Percentiles rank a stretch among this genome's conserved stretches.
Conservation (phyloP, 1,284 basidiomycete species). For the Cerioporus squamosus region DNA sequence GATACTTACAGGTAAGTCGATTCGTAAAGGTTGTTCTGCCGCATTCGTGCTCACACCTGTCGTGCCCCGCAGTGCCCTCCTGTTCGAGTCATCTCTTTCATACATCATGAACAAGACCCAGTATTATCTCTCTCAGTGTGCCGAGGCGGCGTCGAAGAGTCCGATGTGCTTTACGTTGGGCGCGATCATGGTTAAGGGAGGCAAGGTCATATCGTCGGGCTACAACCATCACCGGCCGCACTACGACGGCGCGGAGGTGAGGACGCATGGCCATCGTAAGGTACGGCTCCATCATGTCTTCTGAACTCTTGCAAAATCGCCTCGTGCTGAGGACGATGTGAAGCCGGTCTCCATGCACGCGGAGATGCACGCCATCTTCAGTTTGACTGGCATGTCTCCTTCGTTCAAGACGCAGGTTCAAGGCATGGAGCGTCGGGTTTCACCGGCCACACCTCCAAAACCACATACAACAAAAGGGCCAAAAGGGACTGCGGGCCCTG, state of each 20-base stretch:
- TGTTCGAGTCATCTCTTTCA: slow-evolving; percentile 6
- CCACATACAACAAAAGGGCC: slow-evolving; percentile 34
- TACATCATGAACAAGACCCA: slow-evolving; percentile 51
- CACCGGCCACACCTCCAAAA: slow-evolving; percentile 33
- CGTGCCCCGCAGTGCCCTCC: not conserved
- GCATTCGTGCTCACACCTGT: not conserved
- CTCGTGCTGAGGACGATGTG: not conserved
- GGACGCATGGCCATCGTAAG: slow-evolving; percentile 47
- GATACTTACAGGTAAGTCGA: too few species aligned
- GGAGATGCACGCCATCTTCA: slow-evolving; percentile 65
- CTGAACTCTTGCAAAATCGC: too few species aligned
- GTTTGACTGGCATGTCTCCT: slow-evolving; percentile 53
- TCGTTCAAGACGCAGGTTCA: slow-evolving; percentile 60
- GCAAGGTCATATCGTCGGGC: slow-evolving; percentile 56
- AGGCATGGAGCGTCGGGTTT: slow-evolving; percentile 40
- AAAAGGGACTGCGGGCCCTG: slow-evolving; percentile 30
- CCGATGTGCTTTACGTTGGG: slow-evolving; percentile 61
- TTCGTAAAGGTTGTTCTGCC: not conserved
- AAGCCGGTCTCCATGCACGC: slow-evolving; percentile 63
- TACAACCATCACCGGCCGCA: slow-evolving; percentile 60
- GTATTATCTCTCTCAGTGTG: slow-evolving; percentile 58
- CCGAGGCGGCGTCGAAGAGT: slow-evolving; percentile 54
- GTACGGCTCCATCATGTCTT: slow-evolving; percentile 9
- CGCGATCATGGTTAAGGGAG: slow-evolving; percentile 60
- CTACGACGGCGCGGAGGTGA: slow-evolving; percentile 52